Evolutionary conservation across 1,284 basidiomycete species (phyloP).

Genomic region (Sphagnurus paluster): DNA sequence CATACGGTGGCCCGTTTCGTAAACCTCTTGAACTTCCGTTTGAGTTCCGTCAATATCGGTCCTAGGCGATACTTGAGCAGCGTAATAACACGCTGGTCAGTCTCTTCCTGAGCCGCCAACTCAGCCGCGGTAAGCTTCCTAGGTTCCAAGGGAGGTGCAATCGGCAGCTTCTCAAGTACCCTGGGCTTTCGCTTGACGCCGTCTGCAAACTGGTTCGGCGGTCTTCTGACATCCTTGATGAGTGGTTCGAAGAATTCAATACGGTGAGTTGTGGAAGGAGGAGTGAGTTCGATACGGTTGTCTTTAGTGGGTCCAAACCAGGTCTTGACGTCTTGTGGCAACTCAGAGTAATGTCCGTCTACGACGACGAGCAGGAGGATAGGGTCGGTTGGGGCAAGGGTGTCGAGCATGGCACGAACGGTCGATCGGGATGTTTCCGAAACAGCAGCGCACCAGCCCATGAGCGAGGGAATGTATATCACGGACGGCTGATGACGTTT

Average conservation of each 20-base stretch:
- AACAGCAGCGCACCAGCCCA: constrained; percentile 85
- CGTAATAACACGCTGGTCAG: constrained; percentile 78
- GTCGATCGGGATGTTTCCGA: constrained; percentile 85
- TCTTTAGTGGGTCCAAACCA: constrained; percentile 91
- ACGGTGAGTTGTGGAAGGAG: constrained; percentile 60
- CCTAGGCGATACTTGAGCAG: constrained; percentile 87
- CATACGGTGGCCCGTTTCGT: constrained; percentile 80
- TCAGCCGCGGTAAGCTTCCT: constrained; percentile 83
- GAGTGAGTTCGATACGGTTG: constrained; percentile 67
- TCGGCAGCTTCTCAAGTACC: constrained; percentile 82
- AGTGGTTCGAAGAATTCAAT: constrained; percentile 78
- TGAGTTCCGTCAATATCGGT: constrained; percentile 86
- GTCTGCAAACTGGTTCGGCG: constrained; percentile 91
- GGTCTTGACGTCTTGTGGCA: constrained; percentile 82
- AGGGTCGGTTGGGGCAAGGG: constrained; percentile 88
- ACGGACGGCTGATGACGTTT: constrained; percentile 97
- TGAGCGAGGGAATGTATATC: constrained; percentile 90
- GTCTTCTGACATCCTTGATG: constrained; percentile 65
- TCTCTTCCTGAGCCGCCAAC: constrained; percentile 81
- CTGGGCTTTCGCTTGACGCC: constrained; percentile 84
- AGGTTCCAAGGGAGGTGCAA: constrained; percentile 90
- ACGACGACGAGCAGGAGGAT: constrained; percentile 89
- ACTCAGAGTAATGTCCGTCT: constrained; percentile 70
- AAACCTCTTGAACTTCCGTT: constrained; percentile 92
- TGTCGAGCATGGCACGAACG: constrained; percentile 88